Evolutionary conservation across 2,329 filamentous ascomycete species (phyloP), one percentile per base, ranked within the genome.

Genomic region (Orbilia ellipsospora): DNA sequence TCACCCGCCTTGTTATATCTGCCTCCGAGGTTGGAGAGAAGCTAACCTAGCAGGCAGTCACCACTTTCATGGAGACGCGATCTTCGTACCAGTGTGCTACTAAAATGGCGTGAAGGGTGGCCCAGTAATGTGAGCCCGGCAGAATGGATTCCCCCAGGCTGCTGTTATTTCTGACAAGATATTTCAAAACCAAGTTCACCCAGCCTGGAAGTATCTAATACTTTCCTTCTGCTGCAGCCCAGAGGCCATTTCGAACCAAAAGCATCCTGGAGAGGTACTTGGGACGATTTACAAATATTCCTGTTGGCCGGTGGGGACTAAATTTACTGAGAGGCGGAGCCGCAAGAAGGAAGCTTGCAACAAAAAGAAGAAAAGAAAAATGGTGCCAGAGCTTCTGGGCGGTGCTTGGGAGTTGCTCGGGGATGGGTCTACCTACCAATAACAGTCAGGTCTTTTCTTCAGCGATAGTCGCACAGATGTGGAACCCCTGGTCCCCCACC

Each of bases 321-420:
- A 67, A 74, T 74, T 74, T 74, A 74, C 70, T 62, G 40, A 62
- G 62, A 64, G 70, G 70, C 63, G 70, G 70, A 74, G 70, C 70
- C 70, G 62, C 70, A 73, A 65, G 56, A 60, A 73, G 40, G 26
- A 66, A 73, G 42, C 56, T 60, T 60, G 56, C 54, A 44, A 57
- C 20, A 28, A 54, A 45, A 60, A 61, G 16, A 45, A 45, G 44
- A 45, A 54, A 55, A 16, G n/a, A 54, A 31, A 73, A 31, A 26
- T 44, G 42, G 40, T 26, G n/a, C n/a, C n/a, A 4, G 44, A 42
- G 45, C n/a, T 36, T 42, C 31, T 28, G 36, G 66, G 66, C 66
- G 51, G 66, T 57, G 66, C 56, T 56, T 50, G 26, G 50, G 12
- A 50, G 23, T 26, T 69, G 50, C 59, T 57, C 13, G 44, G 55